Evolutionary conservation across 331 rosid species (phyloP).

Genomic region (Prunus yedoensis): DNA sequence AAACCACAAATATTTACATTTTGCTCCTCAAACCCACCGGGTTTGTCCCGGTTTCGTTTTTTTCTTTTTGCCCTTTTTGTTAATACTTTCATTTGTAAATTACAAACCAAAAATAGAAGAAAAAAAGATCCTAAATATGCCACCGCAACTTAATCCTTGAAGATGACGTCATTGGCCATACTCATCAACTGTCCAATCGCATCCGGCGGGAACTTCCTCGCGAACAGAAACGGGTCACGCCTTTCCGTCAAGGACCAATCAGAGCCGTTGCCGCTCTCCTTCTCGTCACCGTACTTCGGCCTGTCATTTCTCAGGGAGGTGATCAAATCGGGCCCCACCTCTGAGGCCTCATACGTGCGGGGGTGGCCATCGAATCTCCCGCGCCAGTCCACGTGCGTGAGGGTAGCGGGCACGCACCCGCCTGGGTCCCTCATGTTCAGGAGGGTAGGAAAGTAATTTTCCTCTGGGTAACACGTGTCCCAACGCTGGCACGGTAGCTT

Average conservation of each 20-base stretch:
- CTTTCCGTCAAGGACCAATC: constrained; percentile 19
- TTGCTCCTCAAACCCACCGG: constrained; percentile 7
- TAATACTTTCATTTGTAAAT: constrained; percentile 4
- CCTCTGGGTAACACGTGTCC: constrained; percentile 64
- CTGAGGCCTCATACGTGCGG: constrained; percentile 36
- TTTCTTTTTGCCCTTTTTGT: neutral
- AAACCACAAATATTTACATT: neutral
- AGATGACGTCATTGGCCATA: constrained; percentile 43
- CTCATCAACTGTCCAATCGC: constrained; percentile 50
- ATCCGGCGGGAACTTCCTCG: constrained; percentile 55
- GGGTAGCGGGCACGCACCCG: constrained; percentile 62
- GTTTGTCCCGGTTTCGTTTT: constrained; percentile 32
- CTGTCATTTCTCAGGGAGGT: constrained; percentile 22
- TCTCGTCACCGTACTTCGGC: constrained; percentile 61
- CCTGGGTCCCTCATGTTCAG: constrained; percentile 49
- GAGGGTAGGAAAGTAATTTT: constrained; percentile 80
- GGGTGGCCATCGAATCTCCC: constrained; percentile 62
- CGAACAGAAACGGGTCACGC: constrained; percentile 56
- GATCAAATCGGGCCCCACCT: constrained; percentile 44
- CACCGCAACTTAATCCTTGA: constrained; percentile 30
- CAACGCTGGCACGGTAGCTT: constrained; percentile 42
- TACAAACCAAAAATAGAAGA: neutral
- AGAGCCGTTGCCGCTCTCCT: constrained; percentile 11
- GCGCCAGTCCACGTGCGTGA: constrained; percentile 71
- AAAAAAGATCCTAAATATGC: neutral